phyloP scores from a whole-genome alignment of 129 eudicot genomes.

The Flaveria brownii region DNA sequence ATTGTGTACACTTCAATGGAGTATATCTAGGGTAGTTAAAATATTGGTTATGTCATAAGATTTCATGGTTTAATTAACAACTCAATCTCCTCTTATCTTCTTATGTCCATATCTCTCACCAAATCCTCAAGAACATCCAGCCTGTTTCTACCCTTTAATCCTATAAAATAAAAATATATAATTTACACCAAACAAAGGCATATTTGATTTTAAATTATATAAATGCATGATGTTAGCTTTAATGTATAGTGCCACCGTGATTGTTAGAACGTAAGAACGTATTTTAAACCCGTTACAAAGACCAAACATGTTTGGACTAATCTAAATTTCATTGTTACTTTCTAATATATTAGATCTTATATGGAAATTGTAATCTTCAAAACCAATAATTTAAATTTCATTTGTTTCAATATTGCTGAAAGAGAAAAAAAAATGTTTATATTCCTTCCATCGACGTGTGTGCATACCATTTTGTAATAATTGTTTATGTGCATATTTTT shows the following conservation, averaged over 20 bases:
- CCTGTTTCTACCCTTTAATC: constrained; percentile 28
- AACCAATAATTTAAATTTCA: background rate
- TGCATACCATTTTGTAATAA: background rate
- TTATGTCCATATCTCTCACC: constrained; percentile 42
- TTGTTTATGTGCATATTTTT: background rate
- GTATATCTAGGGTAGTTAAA: constrained; percentile 36
- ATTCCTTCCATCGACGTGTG: background rate
- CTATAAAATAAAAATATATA: background rate
- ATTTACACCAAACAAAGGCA: constrained; percentile 4
- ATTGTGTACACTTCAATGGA: constrained; percentile 8
- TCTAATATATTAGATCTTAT: background rate
- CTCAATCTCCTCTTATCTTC: constrained; percentile 46
- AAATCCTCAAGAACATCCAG: constrained; percentile 40
- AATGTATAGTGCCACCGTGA: too few relatives aligned
- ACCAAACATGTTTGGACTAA: background rate
- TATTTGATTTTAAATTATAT: background rate
- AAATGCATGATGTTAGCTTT: background rate
- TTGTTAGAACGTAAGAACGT: background rate
- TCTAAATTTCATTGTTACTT: background rate
- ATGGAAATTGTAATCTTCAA: background rate
- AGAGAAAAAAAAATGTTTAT: background rate
- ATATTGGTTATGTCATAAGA: constrained; percentile 48
- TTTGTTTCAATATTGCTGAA: background rate
- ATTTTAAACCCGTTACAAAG: background rate
- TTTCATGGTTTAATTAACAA: constrained; percentile 45